Evolutionary conservation across 257 asterid genomes (phyloP).

Genomic region (Anisodus tanguticus): DNA sequence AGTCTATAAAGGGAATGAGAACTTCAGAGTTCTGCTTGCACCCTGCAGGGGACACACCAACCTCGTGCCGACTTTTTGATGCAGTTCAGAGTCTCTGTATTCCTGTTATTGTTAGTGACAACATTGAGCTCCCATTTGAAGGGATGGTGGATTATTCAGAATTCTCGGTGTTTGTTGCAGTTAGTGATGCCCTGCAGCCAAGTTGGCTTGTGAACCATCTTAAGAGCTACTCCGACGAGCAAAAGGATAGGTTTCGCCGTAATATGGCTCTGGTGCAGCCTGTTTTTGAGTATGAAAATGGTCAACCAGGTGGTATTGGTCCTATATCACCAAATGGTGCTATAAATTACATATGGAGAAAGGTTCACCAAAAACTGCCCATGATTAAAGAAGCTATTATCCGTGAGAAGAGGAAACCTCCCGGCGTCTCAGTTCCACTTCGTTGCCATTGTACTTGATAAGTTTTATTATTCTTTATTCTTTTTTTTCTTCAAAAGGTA

Average conservation of each 20-base stretch:
- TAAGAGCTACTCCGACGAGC: constrained; percentile 54
- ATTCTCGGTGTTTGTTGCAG: constrained; percentile 77
- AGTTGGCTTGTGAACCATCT: constrained; percentile 80
- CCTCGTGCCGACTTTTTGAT: constrained; percentile 90
- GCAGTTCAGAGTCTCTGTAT: constrained; percentile 94
- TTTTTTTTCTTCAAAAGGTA: constrained; percentile 7
- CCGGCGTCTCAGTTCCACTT: constrained; percentile 67
- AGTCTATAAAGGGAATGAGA: constrained; percentile 89
- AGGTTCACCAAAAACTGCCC: constrained; percentile 79
- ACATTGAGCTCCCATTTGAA: constrained; percentile 93
- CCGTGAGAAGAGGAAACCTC: constrained; percentile 87
- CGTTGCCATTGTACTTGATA: constrained; percentile 86
- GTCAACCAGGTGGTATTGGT: constrained; percentile 70
- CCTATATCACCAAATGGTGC: constrained; percentile 68
- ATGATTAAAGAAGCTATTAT: constrained; percentile 69
- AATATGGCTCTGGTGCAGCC: constrained; percentile 68
- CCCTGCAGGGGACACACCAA: constrained; percentile 97
- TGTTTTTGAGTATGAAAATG: constrained; percentile 68
- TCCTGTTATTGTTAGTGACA: constrained; percentile 85
- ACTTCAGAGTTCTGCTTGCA: constrained; percentile 92
- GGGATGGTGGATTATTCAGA: constrained; percentile 80
- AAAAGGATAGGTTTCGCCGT: constrained; percentile 60
- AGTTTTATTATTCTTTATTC: background rate
- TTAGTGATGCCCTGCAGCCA: constrained; percentile 74
- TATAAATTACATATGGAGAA: constrained; percentile 83